These are phyloP conservation scores for Aspergillus tanneri DNA, from an alignment of 2,329 filamentous ascomycete genomes.

Conservation along the genomic window DNA sequence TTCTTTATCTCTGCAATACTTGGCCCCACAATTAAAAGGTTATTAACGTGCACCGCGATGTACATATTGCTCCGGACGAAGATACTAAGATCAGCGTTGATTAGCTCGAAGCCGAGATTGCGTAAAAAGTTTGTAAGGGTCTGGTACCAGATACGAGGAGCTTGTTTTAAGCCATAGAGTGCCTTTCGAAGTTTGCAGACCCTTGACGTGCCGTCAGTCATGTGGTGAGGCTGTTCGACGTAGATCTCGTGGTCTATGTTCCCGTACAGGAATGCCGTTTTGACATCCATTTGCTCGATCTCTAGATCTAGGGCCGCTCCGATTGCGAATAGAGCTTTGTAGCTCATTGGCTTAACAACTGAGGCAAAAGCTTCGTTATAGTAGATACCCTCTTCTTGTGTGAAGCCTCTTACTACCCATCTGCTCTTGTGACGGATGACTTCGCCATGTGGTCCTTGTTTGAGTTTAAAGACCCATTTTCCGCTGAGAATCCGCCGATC, in stretches of 20 bases:
- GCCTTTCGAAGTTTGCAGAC: constrained; percentile 12
- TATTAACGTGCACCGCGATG: constrained; percentile 2
- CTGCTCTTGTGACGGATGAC: constrained; percentile 25
- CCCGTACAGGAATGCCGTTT: constrained; percentile 24
- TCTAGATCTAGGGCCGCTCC: constrained; percentile 17
- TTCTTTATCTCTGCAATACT: constrained; percentile 1
- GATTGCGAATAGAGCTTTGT: constrained; percentile 27
- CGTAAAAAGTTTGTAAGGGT: constrained; percentile 7
- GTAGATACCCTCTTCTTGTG: constrained; percentile 26
- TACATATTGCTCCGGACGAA: constrained; percentile 2
- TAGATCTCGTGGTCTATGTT: constrained; percentile 16
- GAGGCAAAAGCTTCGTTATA: constrained; percentile 30
- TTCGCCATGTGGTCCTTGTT: constrained; percentile 19
- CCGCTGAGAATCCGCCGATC: not conserved
- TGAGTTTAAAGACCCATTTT: constrained; percentile 15
- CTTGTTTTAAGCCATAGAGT: constrained; percentile 1
- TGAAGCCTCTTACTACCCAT: constrained; percentile 28
- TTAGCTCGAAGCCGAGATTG: constrained; percentile 2
- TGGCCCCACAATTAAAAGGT: constrained; percentile 1
- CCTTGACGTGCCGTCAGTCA: not conserved
- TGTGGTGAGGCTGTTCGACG: constrained; percentile 13
- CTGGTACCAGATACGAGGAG: constrained; percentile 14
- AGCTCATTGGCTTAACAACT: constrained; percentile 9
- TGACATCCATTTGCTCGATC: constrained; percentile 34
- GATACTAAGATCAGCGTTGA: constrained; percentile 1